Percentiles rank a stretch among this genome's conserved stretches.
phyloP scores from a whole-genome alignment of 495 filamentous ascomycete genomes.

The Astrocystis sublimbata region DNA sequence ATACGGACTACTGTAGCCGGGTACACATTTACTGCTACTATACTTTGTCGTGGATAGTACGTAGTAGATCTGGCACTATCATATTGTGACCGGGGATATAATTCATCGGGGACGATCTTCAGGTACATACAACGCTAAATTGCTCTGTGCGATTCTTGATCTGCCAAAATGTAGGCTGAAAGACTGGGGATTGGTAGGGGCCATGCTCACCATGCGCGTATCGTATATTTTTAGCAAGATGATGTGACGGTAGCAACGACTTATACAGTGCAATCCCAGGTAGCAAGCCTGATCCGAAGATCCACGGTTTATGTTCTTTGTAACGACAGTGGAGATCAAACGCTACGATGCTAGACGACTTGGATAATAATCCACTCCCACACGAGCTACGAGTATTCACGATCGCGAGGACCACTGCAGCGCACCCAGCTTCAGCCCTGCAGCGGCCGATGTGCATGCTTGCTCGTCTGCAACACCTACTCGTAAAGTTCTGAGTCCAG shows the following conservation, averaged over 20 bases:
- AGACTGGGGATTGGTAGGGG: not conserved
- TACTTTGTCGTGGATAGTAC: not conserved
- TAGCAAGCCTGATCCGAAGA: too few species aligned
- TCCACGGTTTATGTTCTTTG: too few species aligned
- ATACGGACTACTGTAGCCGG: not conserved
- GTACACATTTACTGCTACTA: not conserved
- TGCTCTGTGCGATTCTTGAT: not conserved
- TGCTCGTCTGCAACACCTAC: not conserved
- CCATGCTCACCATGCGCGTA: too few species aligned
- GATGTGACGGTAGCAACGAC: slow-evolving; percentile 14
- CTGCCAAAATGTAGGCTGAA: not conserved
- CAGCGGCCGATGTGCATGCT: too few species aligned
- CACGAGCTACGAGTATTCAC: too few species aligned
- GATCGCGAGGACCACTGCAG: not conserved
- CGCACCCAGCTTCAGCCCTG: not conserved
- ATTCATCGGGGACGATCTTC: slow-evolving; percentile 5
- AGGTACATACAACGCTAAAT: slow-evolving; percentile 15
- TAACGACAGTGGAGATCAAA: not conserved
- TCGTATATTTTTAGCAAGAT: slow-evolving; percentile 15
- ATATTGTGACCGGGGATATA: not conserved
- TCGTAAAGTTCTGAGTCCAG: not conserved
- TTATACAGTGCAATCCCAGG: slow-evolving; percentile 1
- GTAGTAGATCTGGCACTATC: not conserved
- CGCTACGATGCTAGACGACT: not conserved
- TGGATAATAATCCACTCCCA: too few species aligned